Conservation (phyloP, 768 basidiomycete species). For the Trametes cingulata region DNA sequence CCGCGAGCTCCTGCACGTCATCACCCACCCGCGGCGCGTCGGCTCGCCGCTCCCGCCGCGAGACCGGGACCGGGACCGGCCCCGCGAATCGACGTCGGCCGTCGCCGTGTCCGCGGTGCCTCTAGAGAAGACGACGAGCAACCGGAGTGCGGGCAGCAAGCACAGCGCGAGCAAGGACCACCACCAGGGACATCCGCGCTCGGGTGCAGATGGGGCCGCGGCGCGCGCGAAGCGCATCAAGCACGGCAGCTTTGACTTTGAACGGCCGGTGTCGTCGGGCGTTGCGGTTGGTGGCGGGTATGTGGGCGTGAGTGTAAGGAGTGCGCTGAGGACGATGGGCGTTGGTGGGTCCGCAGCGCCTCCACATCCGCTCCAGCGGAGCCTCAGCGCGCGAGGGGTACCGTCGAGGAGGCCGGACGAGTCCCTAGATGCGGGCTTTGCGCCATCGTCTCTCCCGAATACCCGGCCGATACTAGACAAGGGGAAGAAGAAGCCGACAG, state of each 20-base stretch:
- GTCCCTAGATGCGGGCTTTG: not conserved
- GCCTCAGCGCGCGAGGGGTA: constrained; percentile 23
- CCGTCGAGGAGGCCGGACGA: constrained; percentile 1
- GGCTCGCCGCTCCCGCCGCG: constrained; percentile 23
- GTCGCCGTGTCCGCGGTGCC: constrained; percentile 19
- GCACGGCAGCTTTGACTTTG: constrained; percentile 78
- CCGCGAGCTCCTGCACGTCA: constrained; percentile 21
- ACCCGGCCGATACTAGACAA: not conserved
- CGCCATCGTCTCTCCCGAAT: constrained; percentile 6
- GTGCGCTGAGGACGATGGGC: constrained; percentile 26
- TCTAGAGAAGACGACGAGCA: constrained; percentile 32
- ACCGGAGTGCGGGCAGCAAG: constrained; percentile 23
- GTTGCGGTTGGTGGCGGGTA: not conserved
- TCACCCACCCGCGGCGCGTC: constrained; percentile 28
- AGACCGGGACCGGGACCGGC: constrained; percentile 28
- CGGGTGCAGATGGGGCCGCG: constrained; percentile 8
- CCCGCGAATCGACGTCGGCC: constrained; percentile 24
- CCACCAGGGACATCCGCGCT: constrained; percentile 15
- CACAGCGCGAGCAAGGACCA: constrained; percentile 25
- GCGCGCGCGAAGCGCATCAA: constrained; percentile 43
- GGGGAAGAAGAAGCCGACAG: constrained; percentile 8
- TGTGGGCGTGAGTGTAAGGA: constrained; percentile 18
- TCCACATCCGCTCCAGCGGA: constrained; percentile 22
- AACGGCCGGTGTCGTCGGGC: constrained; percentile 51
- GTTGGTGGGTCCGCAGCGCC: constrained; percentile 6